These are phyloP conservation scores for Lachancea cidri DNA, from an alignment of 805 yeast species.

Conservation along the genomic window DNA sequence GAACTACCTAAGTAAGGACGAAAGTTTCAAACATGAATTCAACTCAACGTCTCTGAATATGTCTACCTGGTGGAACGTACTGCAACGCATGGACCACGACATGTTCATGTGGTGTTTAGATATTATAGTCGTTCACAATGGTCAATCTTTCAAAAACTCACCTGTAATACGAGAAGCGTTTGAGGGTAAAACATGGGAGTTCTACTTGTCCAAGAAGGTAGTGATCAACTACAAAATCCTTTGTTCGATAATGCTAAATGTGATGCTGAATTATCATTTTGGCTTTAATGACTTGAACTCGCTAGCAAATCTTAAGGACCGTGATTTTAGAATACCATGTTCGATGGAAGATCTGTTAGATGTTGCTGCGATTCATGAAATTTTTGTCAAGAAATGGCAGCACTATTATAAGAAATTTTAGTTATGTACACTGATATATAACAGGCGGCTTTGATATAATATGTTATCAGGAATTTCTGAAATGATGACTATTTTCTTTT, in stretches of 20 bases:
- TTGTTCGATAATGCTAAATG: conserved; percentile 36
- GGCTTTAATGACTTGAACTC: conserved; percentile 39
- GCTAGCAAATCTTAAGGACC: conserved; percentile 23
- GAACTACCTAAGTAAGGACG: conserved; percentile 24
- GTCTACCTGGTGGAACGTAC: conserved; percentile 30
- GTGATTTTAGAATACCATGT: conserved; percentile 27
- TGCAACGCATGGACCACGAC: conserved; percentile 30
- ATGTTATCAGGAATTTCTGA: background rate
- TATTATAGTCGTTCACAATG: conserved; percentile 29
- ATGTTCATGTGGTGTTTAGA: conserved; percentile 34
- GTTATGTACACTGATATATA: conserved; percentile 1
- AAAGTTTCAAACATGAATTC: conserved; percentile 31
- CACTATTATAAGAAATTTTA: conserved; percentile 32
- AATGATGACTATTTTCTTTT: background rate
- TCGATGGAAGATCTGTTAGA: conserved; percentile 21
- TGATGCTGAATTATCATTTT: conserved; percentile 46
- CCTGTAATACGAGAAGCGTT: conserved; percentile 25
- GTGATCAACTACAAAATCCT: conserved; percentile 38
- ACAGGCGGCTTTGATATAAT: background rate
- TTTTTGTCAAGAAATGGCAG: conserved; percentile 32
- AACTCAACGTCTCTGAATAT: conserved; percentile 26
- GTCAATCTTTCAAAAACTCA: conserved; percentile 33
- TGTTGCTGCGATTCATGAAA: conserved; percentile 17
- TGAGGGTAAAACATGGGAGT: conserved; percentile 26
- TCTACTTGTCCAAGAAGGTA: conserved; percentile 32